Evolutionary conservation across 2,329 filamentous ascomycete genomes (phyloP), one percentile per base, ranked within the genome.

Genomic region (Incumbomyces lentus): DNA sequence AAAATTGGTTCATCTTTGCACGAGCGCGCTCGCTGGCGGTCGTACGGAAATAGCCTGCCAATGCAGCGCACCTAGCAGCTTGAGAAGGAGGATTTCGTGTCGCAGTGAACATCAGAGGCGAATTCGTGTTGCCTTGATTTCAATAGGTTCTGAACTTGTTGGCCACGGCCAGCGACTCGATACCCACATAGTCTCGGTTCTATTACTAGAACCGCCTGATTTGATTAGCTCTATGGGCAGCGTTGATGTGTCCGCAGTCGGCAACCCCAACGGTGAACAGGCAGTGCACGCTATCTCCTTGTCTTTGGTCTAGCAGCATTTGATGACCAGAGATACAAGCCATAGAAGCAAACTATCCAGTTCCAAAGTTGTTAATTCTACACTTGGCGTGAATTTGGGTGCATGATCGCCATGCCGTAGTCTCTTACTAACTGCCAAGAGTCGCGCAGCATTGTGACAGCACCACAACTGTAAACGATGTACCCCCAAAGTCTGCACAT

Each of bases 291-390:
- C 73, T 2, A 86, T 80, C 51, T 70, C 78, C 44, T 76, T 62
- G 64, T 87, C 82, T 12, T 68, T 75, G 2, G 78, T 83, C 5
- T 76, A 73, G 58, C 78, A 76, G 11, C 85, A 68, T 13, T 86
- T 71, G 3, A 84, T 59, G 2, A 78, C 82, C 3, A 85, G 61
- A 48, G 86, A 66, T 50, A 75, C 78, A 40, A 85, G 67, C 11
- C 86, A 69, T 1, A 81, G 72, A 56, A 86, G 86, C 16, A 79
- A 61, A 56, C 87, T 87, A 37, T 80, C 82, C 13, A 87, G 70
- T 64, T 87, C 81, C 55, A 76, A 71, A 38, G 79, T 75, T 22
- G 85, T 64, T n/a, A 81, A 67, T 35, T 74, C 68, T 51, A 70
- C 69, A 54, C 61, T 63, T 4, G 61, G 60, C 29, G 64, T 62